These are phyloP conservation scores for Diaporthe caulivora DNA, from an alignment of 2,329 filamentous ascomycete species.

Conservation along the genomic window DNA sequence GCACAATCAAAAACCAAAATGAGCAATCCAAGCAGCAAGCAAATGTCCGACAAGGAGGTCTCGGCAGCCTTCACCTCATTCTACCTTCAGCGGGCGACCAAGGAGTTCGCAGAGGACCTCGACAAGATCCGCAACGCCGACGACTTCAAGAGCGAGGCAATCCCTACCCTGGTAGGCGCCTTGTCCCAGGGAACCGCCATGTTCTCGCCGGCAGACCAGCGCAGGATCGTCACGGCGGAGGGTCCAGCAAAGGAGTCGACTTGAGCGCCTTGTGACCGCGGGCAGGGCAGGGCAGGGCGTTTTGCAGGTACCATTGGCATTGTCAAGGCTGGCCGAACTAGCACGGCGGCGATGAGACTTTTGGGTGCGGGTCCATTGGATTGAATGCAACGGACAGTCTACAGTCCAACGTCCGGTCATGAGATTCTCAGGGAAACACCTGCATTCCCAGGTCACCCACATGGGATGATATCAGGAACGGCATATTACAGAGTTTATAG, in stretches of 20 bases:
- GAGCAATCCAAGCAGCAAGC: constrained; percentile 4
- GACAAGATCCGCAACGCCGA: constrained; percentile 76
- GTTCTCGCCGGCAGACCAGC: constrained; percentile 65
- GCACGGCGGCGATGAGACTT: neutral
- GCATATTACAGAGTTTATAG: neutral
- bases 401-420: neutral
- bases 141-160: constrained; percentile 76
- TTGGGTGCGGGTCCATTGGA: neutral
- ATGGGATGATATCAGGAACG: no score
- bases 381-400: neutral
- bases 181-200: constrained; percentile 75
- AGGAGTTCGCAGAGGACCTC: constrained; percentile 80
- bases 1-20: constrained; percentile 1
- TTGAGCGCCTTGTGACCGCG: neutral
- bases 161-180: constrained; percentile 75
- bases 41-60: constrained; percentile 41
- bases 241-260: constrained; percentile 17
- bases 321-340: no score
- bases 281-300: neutral
- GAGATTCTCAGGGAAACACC: neutral
- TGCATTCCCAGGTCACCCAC: neutral
- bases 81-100: constrained; percentile 77
- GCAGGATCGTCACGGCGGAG: constrained; percentile 45
- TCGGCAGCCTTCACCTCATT: constrained; percentile 68
- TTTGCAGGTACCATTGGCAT: neutral